These are phyloP conservation scores for Neurospora sp. DNA, from an alignment of 2,329 filamentous ascomycete genomes.

Conservation along the genomic window DNA sequence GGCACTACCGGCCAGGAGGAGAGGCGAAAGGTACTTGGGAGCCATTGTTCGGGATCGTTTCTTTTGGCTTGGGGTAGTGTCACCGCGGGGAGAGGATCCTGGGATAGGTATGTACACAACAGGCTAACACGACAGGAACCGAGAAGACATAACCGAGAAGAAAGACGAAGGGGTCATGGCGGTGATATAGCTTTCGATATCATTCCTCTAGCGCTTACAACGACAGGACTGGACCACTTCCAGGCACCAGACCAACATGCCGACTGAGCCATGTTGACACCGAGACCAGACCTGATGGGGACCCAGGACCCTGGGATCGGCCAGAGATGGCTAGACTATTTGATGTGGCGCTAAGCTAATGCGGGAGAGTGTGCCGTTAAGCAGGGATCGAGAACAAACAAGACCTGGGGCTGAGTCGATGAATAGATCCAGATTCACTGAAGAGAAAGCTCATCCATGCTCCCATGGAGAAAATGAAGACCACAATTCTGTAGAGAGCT, in stretches of 20 bases:
- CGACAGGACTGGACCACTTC: neutral
- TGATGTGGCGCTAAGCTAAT: neutral
- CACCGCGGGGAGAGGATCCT: neutral
- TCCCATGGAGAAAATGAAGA: neutral
- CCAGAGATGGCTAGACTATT: neutral
- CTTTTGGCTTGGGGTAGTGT: neutral
- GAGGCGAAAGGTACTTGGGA: slow-evolving; percentile 4
- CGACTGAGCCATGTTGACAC: neutral
- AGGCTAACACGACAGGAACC: neutral
- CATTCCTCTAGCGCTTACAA: neutral
- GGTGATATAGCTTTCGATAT: neutral
- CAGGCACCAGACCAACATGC: neutral
- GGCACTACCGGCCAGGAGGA: slow-evolving; percentile 7
- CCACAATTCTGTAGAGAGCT: neutral
- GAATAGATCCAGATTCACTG: neutral
- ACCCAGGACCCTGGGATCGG: neutral
- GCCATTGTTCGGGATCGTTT: slow-evolving; percentile 2
- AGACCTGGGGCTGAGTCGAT: neutral
- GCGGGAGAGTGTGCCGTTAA: neutral
- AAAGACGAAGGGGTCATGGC: neutral
- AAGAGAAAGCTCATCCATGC: neutral
- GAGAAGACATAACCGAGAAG: neutral
- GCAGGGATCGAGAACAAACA: neutral
- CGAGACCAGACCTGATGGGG: neutral
- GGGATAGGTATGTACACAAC: neutral